Percentiles rank a stretch among this genome's conserved stretches.
Conservation (phyloP, 179 eudicot species). For the Sideroxylon spinosum region DNA sequence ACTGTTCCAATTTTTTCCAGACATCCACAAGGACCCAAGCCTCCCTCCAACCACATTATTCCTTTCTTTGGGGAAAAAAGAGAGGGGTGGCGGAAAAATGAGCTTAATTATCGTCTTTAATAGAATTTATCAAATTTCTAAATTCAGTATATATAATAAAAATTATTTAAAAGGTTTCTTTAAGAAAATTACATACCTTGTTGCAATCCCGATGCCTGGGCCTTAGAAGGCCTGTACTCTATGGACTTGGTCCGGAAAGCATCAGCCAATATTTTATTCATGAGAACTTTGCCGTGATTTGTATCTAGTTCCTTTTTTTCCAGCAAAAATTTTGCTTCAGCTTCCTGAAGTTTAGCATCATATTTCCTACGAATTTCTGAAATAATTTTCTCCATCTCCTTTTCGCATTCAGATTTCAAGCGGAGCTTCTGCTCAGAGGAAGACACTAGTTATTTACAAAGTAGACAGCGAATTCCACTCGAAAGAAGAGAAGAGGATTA, state of each 20-base stretch:
- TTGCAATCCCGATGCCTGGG: conserved; percentile 26
- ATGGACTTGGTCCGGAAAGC: conserved; percentile 54
- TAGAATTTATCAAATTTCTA: conserved; percentile 1
- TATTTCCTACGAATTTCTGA: conserved; percentile 55
- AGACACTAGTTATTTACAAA: conserved; percentile 4
- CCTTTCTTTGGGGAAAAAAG: no score
- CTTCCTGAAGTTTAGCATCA: conserved; percentile 44
- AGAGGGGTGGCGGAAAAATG: neutral
- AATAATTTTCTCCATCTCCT: conserved; percentile 56
- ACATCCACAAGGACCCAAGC: no score
- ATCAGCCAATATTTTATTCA: conserved; percentile 65
- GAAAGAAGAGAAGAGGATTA: conserved; percentile 16
- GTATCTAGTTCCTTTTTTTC: conserved; percentile 53
- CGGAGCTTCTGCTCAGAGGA: conserved; percentile 43
- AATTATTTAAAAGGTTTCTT: neutral
- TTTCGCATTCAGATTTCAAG: conserved; percentile 58
- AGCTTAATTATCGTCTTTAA: neutral
- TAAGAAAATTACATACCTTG: conserved; percentile 39
- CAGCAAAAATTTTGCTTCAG: conserved; percentile 40
- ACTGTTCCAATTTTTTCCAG: no score
- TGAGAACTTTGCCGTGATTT: conserved; percentile 40
- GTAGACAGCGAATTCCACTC: neutral
- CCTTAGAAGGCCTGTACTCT: conserved; percentile 37
- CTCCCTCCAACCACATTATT: no score
- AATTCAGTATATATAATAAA: neutral